These are phyloP conservation scores for Phoma herbarum DNA, from an alignment of 2,329 filamentous ascomycete genomes.

Conservation along the genomic window DNA sequence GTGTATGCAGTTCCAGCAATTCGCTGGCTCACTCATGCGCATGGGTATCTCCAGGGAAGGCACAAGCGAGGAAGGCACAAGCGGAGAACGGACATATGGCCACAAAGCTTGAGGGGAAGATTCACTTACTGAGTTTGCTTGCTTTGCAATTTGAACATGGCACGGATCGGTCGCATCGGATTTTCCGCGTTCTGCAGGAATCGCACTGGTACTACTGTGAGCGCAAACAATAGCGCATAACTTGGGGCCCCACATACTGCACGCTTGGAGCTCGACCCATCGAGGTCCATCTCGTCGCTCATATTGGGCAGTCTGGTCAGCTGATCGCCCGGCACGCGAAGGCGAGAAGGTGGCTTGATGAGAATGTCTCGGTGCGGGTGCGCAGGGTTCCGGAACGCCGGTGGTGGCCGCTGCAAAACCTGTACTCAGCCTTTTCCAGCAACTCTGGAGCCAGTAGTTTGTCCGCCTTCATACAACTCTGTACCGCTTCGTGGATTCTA, in stretches of 20 bases:
- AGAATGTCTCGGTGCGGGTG: not conserved
- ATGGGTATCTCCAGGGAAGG: not conserved
- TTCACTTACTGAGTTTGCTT: conserved; percentile 45
- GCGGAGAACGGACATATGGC: not conserved
- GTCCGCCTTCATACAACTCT: not conserved
- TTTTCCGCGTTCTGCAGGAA: conserved; percentile 47
- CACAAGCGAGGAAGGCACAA: not conserved
- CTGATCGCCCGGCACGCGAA: conserved; percentile 27
- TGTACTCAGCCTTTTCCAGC: not conserved
- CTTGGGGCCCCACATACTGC: conserved; percentile 32
- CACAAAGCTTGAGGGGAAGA: not conserved
- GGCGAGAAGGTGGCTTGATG: conserved; percentile 18
- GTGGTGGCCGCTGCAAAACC: not conserved
- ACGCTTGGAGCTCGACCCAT: conserved; percentile 42
- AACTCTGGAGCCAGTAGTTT: not conserved
- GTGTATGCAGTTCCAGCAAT: not conserved
- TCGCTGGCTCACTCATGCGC: not conserved
- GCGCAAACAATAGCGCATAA: not conserved
- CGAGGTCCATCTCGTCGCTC: conserved; percentile 47
- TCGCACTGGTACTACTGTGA: conserved; percentile 41
- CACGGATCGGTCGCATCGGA: conserved; percentile 44
- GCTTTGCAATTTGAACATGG: conserved; percentile 51
- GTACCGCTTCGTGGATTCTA: not conserved
- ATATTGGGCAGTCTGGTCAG: conserved; percentile 31
- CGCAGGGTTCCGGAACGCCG: conserved; percentile 4